A percentile compares a stretch with the other conserved stretches of the same genome.
phyloP scores from a whole-genome alignment of 176 grass and related monocot species.

The Metroxylon sagu region DNA sequence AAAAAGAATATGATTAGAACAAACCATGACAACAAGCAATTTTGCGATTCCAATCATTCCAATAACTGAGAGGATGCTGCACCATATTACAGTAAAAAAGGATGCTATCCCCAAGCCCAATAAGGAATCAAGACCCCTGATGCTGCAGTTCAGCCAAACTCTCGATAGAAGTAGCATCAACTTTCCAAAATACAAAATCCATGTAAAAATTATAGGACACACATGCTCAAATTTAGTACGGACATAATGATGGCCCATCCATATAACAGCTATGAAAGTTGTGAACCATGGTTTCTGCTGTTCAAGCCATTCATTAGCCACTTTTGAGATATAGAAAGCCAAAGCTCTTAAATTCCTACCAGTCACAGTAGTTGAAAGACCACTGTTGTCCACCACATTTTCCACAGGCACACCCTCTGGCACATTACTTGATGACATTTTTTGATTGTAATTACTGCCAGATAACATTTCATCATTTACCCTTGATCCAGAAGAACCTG shows the following conservation, averaged over 20 bases:
- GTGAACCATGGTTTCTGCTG: constrained; percentile 44
- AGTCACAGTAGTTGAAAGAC: constrained; percentile 23
- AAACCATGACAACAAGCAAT: constrained; percentile 62
- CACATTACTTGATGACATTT: background rate
- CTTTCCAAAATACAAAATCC: constrained; percentile 69
- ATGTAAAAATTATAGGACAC: constrained; percentile 56
- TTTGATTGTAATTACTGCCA: constrained; percentile 18
- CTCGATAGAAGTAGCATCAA: constrained; percentile 61
- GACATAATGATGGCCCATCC: constrained; percentile 42
- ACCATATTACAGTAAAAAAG: constrained; percentile 81
- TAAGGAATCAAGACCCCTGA: constrained; percentile 90
- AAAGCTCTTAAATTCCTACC: constrained; percentile 49
- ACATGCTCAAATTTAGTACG: constrained; percentile 37
- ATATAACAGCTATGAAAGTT: constrained; percentile 28
- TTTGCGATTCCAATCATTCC: constrained; percentile 84
- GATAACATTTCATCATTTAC: constrained; percentile 32
- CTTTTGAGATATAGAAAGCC: constrained; percentile 44
- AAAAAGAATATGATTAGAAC: constrained; percentile 23
- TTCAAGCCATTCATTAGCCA: constrained; percentile 48
- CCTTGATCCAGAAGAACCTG: constrained; percentile 25
- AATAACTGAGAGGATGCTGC: constrained; percentile 62
- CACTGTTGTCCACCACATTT: constrained; percentile 1
- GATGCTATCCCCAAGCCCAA: constrained; percentile 74
- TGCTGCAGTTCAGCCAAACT: constrained; percentile 80
- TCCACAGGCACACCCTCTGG: constrained; percentile 15